Conservation (phyloP, 164 flowering plant species). For the Macadamia integrifolia region DNA sequence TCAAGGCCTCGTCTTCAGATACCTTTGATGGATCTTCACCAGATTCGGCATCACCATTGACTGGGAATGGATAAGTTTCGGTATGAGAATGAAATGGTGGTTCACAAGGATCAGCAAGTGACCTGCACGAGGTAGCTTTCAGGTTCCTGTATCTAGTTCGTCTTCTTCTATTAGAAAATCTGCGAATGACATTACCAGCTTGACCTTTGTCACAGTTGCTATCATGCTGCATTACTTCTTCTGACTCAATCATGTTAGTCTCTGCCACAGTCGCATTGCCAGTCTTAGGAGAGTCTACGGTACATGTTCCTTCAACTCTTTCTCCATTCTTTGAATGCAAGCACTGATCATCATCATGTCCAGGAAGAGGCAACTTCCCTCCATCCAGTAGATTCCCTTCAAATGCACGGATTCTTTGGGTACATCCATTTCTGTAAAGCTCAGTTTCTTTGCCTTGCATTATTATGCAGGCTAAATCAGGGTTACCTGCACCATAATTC, state of each 20-base stretch:
- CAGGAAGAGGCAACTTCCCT: conserved; percentile 25
- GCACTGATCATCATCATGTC: conserved; percentile 14
- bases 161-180: conserved; percentile 8
- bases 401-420: conserved; percentile 55
- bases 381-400: conserved; percentile 29
- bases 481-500: conserved; percentile 16
- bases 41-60: conserved; percentile 9
- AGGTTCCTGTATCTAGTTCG: conserved; percentile 19
- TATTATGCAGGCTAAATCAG: conserved; percentile 42
- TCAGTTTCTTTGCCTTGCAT: conserved; percentile 43
- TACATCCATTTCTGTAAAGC: conserved; percentile 45
- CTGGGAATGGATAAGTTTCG: conserved; percentile 7
- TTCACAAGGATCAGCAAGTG: conserved; percentile 8
- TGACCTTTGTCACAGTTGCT: conserved; percentile 4
- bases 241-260: conserved; percentile 8
- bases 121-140: conserved; percentile 5
- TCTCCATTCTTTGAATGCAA: conserved; percentile 14
- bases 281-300: not conserved
- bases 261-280: conserved; percentile 3
- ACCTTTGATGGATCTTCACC: conserved; percentile 10
- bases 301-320: conserved; percentile 11
- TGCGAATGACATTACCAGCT: conserved; percentile 9
- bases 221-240: conserved; percentile 8
- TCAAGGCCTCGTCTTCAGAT: conserved; percentile 9
- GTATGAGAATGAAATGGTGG: conserved; percentile 13